Evolutionary conservation across 2,329 filamentous ascomycete species (phyloP).

Genomic region (Piedraia hortae): DNA sequence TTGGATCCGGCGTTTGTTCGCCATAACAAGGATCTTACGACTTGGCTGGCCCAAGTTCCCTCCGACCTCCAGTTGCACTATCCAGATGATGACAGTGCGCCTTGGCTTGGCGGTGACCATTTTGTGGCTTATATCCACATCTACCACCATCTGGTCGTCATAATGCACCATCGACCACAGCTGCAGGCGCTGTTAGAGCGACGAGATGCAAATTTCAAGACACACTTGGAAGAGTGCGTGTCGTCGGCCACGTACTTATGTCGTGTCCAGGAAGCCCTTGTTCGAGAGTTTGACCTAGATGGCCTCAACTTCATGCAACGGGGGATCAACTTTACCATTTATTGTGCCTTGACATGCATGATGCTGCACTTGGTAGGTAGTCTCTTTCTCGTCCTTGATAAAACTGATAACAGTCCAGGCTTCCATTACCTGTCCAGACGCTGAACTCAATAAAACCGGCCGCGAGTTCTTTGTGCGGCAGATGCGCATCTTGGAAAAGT

Average conservation of each 20-base stretch:
- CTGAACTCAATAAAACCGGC: slow-evolving; percentile 60
- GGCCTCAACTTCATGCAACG: slow-evolving; percentile 79
- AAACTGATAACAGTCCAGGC: slow-evolving; percentile 23
- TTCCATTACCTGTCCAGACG: slow-evolving; percentile 76
- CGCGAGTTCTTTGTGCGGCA: slow-evolving; percentile 75
- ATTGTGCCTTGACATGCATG: slow-evolving; percentile 67
- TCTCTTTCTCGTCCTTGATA: background rate
- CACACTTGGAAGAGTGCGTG: slow-evolving; percentile 68
- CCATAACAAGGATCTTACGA: slow-evolving; percentile 47
- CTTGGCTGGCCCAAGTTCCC: slow-evolving; percentile 54
- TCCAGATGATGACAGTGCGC: slow-evolving; percentile 48
- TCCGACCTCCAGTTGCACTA: slow-evolving; percentile 52
- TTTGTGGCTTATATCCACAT: slow-evolving; percentile 74
- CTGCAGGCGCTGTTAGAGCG: slow-evolving; percentile 47
- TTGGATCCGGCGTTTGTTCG: slow-evolving; percentile 58
- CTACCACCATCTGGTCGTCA: slow-evolving; percentile 63
- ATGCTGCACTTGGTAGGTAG: slow-evolving; percentile 67
- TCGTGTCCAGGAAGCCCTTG: slow-evolving; percentile 57
- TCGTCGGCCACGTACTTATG: slow-evolving; percentile 63
- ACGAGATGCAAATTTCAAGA: slow-evolving; percentile 57
- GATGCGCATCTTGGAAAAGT: slow-evolving; percentile 77
- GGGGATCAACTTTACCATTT: slow-evolving; percentile 89
- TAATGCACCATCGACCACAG: slow-evolving; percentile 71
- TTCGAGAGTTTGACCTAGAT: slow-evolving; percentile 47
- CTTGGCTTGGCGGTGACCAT: slow-evolving; percentile 52